phyloP scores from a whole-genome alignment of 2,329 filamentous ascomycete species.

The Drechslera avenae region DNA sequence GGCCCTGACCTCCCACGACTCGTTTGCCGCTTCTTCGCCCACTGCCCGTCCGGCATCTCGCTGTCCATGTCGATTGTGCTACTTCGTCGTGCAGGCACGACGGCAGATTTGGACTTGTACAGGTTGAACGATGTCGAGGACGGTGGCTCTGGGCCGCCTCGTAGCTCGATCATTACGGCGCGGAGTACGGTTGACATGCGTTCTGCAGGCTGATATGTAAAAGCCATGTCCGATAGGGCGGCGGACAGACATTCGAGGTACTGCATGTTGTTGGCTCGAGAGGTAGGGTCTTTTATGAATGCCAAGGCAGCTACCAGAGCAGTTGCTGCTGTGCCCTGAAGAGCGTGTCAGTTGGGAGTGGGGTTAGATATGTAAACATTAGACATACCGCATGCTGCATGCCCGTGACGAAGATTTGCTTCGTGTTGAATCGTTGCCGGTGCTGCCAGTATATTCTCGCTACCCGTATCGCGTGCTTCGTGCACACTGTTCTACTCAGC shows the following conservation, averaged over 20 bases:
- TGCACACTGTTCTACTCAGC: conserved; percentile 59
- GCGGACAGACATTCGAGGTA: conserved; percentile 61
- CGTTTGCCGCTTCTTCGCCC: conserved; percentile 37
- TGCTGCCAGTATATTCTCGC: conserved; percentile 62
- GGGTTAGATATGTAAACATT: not conserved
- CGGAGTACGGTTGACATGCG: conserved; percentile 60
- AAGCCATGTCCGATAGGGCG: conserved; percentile 59
- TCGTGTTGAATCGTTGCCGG: conserved; percentile 58
- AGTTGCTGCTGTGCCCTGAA: conserved; percentile 58
- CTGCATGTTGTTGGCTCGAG: conserved; percentile 51
- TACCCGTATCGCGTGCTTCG: conserved; percentile 60
- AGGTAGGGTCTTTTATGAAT: conserved; percentile 47
- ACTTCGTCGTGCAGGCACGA: conserved; percentile 39
- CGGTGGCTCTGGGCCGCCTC: conserved; percentile 24
- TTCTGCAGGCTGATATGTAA: conserved; percentile 59
- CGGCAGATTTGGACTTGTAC: conserved; percentile 33
- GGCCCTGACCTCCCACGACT: conserved; percentile 23
- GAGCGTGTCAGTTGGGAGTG: not conserved
- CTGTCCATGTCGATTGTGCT: conserved; percentile 32
- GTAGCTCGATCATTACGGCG: conserved; percentile 58
- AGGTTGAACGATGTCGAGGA: conserved; percentile 21
- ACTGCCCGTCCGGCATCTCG: conserved; percentile 2
- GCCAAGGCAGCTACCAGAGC: conserved; percentile 58
- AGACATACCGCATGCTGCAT: conserved; percentile 56
- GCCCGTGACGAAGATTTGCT: conserved; percentile 57